phyloP scores from a whole-genome alignment of 768 basidiomycete species.

The Pulveroboletus sp. region DNA sequence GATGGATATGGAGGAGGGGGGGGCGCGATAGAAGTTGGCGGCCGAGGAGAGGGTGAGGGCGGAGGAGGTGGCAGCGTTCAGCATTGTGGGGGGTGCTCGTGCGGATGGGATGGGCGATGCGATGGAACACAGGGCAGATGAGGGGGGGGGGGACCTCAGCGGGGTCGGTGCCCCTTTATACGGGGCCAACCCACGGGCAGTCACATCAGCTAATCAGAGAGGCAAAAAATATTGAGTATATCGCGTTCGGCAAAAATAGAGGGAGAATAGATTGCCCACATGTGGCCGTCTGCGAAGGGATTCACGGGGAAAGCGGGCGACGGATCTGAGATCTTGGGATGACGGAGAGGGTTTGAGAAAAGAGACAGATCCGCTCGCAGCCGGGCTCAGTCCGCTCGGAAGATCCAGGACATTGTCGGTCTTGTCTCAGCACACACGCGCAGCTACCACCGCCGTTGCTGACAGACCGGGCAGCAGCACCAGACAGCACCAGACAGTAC shows the following conservation, averaged over 20 bases:
- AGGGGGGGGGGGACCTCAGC: background rate
- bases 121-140: no score
- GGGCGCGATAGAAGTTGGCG: slow-evolving; percentile 29
- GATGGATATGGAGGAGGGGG: slow-evolving; percentile 27
- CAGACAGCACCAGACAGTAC: no score
- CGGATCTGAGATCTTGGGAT: slow-evolving; percentile 31
- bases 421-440: no score
- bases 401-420: slow-evolving; percentile 19
- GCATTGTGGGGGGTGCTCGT: slow-evolving; percentile 12
- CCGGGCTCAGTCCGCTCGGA: slow-evolving; percentile 12
- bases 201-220: background rate
- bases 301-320: slow-evolving; percentile 29
- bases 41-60: slow-evolving; percentile 29
- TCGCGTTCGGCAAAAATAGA: slow-evolving; percentile 29
- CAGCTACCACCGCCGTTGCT: no score
- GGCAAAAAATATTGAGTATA: slow-evolving; percentile 26
- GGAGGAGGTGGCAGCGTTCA: slow-evolving; percentile 30
- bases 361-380: slow-evolving; percentile 26
- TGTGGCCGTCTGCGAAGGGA: slow-evolving; percentile 24
- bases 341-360: slow-evolving; percentile 29
- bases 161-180: slow-evolving; percentile 28
- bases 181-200: slow-evolving; percentile 24
- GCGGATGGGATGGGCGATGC: background rate
- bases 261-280: slow-evolving; percentile 30
- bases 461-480: no score